Percentiles rank a stretch among this genome's conserved stretches.
Evolutionary conservation across 495 filamentous ascomycete species (phyloP).

Genomic region (Evansstolkia leycettana): DNA sequence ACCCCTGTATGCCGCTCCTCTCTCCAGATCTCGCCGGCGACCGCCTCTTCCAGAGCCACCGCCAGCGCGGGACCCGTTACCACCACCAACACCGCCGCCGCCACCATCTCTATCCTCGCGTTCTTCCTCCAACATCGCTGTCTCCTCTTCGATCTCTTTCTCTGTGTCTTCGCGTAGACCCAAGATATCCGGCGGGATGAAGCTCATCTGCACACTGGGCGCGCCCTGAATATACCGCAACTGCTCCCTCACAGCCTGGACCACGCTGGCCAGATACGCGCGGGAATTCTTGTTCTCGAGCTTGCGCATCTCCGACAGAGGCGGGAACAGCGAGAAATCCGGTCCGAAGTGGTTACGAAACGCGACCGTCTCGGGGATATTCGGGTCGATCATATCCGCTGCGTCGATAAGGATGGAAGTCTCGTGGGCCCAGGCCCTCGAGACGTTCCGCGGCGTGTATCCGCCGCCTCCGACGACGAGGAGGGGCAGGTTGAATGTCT

Average conservation of each 20-base stretch:
- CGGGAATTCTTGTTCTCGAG: slow-evolving; percentile 70
- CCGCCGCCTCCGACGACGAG: slow-evolving; percentile 90
- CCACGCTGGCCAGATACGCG: slow-evolving; percentile 61
- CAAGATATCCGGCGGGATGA: slow-evolving; percentile 67
- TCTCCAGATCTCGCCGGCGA: slow-evolving; percentile 30
- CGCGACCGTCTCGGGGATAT: slow-evolving; percentile 57
- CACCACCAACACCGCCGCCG: slow-evolving; percentile 8
- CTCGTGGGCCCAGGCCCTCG: slow-evolving; percentile 91
- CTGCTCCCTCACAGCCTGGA: slow-evolving; percentile 69
- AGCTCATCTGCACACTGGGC: slow-evolving; percentile 75
- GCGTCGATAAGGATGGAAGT: slow-evolving; percentile 80
- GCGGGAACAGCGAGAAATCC: slow-evolving; percentile 64
- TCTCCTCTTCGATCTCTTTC: slow-evolving; percentile 60
- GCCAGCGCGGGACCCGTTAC: slow-evolving; percentile 2
- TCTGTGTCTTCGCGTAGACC: slow-evolving; percentile 70
- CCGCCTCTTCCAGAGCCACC: slow-evolving; percentile 5
- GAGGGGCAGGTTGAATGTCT: slow-evolving; percentile 62
- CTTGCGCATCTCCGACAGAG: slow-evolving; percentile 52
- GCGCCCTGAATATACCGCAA: slow-evolving; percentile 72
- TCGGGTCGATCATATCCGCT: slow-evolving; percentile 54
- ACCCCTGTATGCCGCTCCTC: slow-evolving; percentile 25
- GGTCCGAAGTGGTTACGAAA: slow-evolving; percentile 77
- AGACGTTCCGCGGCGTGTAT: slow-evolving; percentile 96
- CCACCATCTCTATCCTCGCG: slow-evolving; percentile 29
- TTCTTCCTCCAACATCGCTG: slow-evolving; percentile 44